Percentiles rank a stretch among this genome's conserved stretches.
Evolutionary conservation across 1,139 yeast genomes (phyloP).

Genomic region (Barnettozyma hawaiiensis): DNA sequence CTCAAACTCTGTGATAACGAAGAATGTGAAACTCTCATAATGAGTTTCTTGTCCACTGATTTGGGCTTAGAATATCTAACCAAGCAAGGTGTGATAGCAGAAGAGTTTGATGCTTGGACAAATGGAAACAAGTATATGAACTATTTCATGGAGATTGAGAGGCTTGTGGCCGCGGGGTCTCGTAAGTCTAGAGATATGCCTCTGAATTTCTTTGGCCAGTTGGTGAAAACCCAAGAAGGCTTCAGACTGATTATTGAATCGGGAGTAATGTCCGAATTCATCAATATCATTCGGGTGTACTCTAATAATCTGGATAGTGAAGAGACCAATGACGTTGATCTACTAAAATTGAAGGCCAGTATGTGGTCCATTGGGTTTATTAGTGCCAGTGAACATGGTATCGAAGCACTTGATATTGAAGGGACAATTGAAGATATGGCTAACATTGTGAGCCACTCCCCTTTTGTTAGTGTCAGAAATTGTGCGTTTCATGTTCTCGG

Average conservation of each 20-base stretch:
- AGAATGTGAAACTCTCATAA: conserved; percentile 42
- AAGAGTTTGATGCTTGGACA: conserved; percentile 57
- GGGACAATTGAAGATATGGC: conserved; percentile 52
- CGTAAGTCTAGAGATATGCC: conserved; percentile 35
- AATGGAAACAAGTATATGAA: conserved; percentile 42
- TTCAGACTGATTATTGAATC: conserved; percentile 42
- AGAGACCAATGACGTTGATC: conserved; percentile 26
- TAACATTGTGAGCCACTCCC: conserved; percentile 46
- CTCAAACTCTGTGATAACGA: conserved; percentile 33
- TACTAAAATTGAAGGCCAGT: conserved; percentile 59
- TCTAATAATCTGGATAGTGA: conserved; percentile 18
- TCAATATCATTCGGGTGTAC: conserved; percentile 36
- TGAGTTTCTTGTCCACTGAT: conserved; percentile 50
- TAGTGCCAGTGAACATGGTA: conserved; percentile 64
- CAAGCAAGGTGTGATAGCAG: conserved; percentile 46
- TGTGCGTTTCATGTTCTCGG: conserved; percentile 79
- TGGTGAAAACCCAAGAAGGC: conserved; percentile 81
- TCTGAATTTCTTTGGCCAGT: conserved; percentile 70
- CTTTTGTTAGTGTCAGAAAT: conserved; percentile 62
- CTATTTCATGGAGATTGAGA: conserved; percentile 50
- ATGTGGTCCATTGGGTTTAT: conserved; percentile 88
- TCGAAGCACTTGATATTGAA: conserved; percentile 58
- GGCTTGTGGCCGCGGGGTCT: conserved; percentile 17
- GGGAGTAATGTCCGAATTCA: conserved; percentile 43
- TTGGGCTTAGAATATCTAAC: conserved; percentile 50